phyloP scores from a whole-genome alignment of 1,284 basidiomycete species.

The Apiotrichum gracile region DNA sequence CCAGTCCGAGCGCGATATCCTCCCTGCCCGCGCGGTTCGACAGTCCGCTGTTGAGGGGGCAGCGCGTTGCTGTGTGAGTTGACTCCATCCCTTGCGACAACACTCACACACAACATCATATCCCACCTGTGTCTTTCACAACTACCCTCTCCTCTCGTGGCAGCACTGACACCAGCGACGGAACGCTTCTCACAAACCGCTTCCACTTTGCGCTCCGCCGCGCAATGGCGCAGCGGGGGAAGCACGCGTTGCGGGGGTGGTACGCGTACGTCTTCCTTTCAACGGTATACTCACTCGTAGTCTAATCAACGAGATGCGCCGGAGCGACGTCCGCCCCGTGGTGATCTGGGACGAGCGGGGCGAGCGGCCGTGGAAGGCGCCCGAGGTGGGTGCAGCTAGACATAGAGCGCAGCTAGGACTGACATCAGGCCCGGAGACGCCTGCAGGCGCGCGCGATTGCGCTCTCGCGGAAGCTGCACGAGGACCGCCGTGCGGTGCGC shows the following conservation, averaged over 20 bases:
- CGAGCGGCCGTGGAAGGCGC: constrained; percentile 42
- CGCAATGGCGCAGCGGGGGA: constrained; percentile 17
- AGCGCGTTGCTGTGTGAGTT: constrained; percentile 39
- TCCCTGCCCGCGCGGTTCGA: constrained; percentile 31
- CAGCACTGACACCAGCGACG: constrained; percentile 36
- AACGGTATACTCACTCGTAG: constrained; percentile 11
- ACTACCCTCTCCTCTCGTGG: too few relatives aligned
- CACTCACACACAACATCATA: too few relatives aligned
- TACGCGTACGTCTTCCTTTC: constrained; percentile 29
- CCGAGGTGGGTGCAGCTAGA: constrained; percentile 28
- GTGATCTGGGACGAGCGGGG: constrained; percentile 45
- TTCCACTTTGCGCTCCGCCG: constrained; percentile 37
- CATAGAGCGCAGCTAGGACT: neutral
- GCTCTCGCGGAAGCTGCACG: constrained; percentile 33
- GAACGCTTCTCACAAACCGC: constrained; percentile 41
- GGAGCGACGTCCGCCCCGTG: constrained; percentile 33
- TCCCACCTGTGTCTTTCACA: too few relatives aligned
- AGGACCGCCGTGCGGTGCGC: constrained; percentile 26
- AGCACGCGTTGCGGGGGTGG: constrained; percentile 41
- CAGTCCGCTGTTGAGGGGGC: constrained; percentile 28
- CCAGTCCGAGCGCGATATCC: constrained; percentile 30
- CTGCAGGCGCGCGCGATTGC: constrained; percentile 16
- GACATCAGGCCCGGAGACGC: constrained; percentile 16
- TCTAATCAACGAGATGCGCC: constrained; percentile 36
- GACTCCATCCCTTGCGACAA: neutral